Percentiles rank a stretch among this genome's conserved stretches.
These are phyloP conservation scores for Podila minutissima DNA, from an alignment of 192 early-diverging fungal species.

Conservation along the genomic window DNA sequence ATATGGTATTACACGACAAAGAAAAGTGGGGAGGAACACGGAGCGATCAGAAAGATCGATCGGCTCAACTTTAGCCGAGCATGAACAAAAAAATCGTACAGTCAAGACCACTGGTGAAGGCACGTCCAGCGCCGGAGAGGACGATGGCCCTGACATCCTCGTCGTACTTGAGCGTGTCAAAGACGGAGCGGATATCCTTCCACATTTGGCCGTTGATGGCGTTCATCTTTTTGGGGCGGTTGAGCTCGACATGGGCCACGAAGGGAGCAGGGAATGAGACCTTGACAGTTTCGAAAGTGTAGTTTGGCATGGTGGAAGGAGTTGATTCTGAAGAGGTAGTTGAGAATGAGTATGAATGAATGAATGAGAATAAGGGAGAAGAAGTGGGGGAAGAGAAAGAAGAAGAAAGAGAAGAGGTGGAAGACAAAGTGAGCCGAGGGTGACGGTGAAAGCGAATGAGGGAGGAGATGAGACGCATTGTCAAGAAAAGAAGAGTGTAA, in stretches of 20 bases:
- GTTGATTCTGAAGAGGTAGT: neutral
- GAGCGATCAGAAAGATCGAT: neutral
- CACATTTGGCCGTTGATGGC: conserved; percentile 69
- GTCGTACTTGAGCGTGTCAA: conserved; percentile 58
- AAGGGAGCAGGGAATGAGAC: conserved; percentile 63
- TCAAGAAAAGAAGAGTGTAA: neutral
- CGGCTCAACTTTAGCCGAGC: neutral
- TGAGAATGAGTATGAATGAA: neutral
- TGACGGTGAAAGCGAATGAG: conserved; percentile 4
- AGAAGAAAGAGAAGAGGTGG: neutral
- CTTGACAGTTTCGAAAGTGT: conserved; percentile 70
- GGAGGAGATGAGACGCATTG: neutral
- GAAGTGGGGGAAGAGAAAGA: neutral
- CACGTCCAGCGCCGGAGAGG: conserved; percentile 74
- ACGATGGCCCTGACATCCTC: conserved; percentile 78
- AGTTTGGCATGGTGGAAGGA: conserved; percentile 44
- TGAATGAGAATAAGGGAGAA: neutral
- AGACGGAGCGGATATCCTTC: conserved; percentile 34
- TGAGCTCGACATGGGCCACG: conserved; percentile 85
- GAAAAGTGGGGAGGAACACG: neutral
- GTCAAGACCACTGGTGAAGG: conserved; percentile 95
- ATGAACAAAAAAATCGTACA: conserved; percentile 52
- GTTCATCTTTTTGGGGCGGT: conserved; percentile 86
- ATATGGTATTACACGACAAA: neutral
- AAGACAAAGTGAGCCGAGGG: neutral